Conservation (phyloP, 768 basidiomycete genomes). For the Mycena floridula region DNA sequence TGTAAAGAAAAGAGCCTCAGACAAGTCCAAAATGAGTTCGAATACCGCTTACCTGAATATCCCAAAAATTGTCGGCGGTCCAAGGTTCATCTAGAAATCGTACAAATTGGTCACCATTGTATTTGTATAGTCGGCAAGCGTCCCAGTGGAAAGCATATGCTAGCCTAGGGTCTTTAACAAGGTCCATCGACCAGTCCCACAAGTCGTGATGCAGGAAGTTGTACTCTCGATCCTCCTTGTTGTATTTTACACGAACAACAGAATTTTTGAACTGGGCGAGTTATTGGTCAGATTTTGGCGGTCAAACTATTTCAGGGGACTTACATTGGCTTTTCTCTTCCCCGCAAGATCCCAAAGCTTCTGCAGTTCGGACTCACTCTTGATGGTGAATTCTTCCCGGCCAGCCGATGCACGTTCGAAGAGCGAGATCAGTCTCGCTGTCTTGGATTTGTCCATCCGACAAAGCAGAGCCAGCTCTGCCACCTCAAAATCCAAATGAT, state of each 20-base stretch:
- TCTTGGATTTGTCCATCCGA: conserved; percentile 12
- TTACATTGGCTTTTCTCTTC: not conserved
- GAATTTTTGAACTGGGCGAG: conserved; percentile 1
- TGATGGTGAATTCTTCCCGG: conserved; percentile 6
- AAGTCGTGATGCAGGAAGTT: conserved; percentile 12
- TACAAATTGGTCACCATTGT: conserved; percentile 15
- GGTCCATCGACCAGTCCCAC: conserved; percentile 21
- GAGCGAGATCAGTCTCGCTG: conserved; percentile 13
- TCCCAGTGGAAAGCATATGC: conserved; percentile 21
- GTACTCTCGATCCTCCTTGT: conserved; percentile 3
- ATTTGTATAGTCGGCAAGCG: conserved; percentile 20
- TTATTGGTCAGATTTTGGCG: not conserved
- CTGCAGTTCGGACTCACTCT: conserved; percentile 5
- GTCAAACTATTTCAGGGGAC: not conserved
- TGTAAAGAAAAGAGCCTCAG: not conserved
- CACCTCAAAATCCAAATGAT: conserved; percentile 21
- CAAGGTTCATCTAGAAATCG: conserved; percentile 29
- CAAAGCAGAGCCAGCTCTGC: conserved; percentile 17
- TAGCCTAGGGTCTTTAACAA: conserved; percentile 15
- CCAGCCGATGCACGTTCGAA: conserved; percentile 5
- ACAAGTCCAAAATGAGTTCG: conserved; percentile 1
- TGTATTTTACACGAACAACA: conserved; percentile 12
- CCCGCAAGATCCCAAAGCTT: conserved; percentile 6
- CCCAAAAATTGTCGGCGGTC: conserved; percentile 29
- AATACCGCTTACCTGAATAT: conserved; percentile 24